Evolutionary conservation across 2,329 filamentous ascomycete genomes (phyloP), one percentile per base, ranked within the genome.

Genomic region (Paramyrothecium roridum): DNA sequence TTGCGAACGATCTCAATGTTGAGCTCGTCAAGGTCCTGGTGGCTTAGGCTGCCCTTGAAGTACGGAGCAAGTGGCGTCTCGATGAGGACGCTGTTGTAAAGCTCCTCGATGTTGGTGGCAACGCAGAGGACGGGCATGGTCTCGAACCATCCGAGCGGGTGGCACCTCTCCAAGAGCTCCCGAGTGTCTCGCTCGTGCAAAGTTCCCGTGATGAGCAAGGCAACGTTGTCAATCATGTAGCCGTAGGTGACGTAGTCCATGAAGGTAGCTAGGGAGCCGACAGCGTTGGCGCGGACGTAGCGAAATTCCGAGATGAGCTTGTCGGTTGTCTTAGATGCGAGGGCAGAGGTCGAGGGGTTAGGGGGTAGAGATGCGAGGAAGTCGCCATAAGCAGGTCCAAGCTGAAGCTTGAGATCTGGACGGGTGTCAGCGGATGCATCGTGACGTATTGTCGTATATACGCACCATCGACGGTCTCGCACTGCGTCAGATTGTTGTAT

Each of bases 181-280:
- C 93, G 87, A 3, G 95, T 99, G 73, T 99, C 95, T 70, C 95
- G 86, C 77, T 99, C 96, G 76, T 99, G 95, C 30, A 99, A 84
- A 13, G 95, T 99, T 59, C 95, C 95, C 21, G 95, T 99, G 74
- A 99, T 99, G 67, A 99, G 86, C 45, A 99, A 87, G 43, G 96
- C 95, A 53, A 99, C 92, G 67, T 99, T 99, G 77, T 99, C 95
- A 75, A 99, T 99, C 95, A 99, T 99, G 81, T 99, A 99, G 59
- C 93, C 93, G 73, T 99, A 99, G 1, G 95, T 99, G 58, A 99
- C 80, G 75, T 96, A 99, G 74, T 98, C 92, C 85, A 99, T 92
- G 74, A 99, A 99, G 70, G 91, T 92, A 59, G 93, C 88, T 40
- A 97, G 85, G 1, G 92, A 91, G 17, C 95, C 95, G 2, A 91